Base-by-base conservation (phyloP, 1,284 basidiomycete genomes). In the Fomitopsis palustris region DNA sequence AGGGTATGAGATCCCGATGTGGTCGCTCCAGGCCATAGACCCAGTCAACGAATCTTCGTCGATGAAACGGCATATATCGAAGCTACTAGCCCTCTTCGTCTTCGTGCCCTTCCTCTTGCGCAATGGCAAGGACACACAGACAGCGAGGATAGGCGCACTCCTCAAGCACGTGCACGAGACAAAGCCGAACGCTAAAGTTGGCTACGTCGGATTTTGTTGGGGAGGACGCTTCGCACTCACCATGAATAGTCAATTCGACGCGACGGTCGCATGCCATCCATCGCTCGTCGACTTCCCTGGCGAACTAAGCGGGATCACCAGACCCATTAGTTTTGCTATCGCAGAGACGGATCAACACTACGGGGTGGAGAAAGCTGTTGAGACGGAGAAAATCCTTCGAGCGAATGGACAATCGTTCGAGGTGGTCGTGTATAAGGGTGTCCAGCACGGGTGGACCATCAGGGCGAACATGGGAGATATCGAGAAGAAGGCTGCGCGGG, bases 171-270 rank as follows among this genome's bases (percentile, higher is more conserved):
- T 68, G 31, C 62, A 64, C 55, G 33, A 54, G 16, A 38, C 58
- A 43, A 55, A 53, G 25, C 49, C 64, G 12, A 29, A 21, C 47
- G 56, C 62, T 9, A 64, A 63, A 59, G 43, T 68, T 55, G 67
- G 67, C 21, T 63, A 56, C 57, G 63, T 64, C 47, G 64, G 67
- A 33, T 68, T 64, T 60, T 68, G 67, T 63, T 68, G 63, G 65
- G 65, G 67, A 55, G 67, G 67, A 17, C 64, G 65, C 58, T 67
- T 64, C 57, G 67, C 65, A 38, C 59, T 68, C 62, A 61, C 64
- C 49, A 63, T 64, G 58, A 68, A 65, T 61, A 23, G 33, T 49
- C 56, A 47, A 19, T 67, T 68, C 55, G 65, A 68, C 59, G 65
- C 65, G 45, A 62, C 55, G 33, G 61, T 61, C 60, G 65, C 64